phyloP scores from a whole-genome alignment of 2,329 filamentous ascomycete genomes.

The Neonectria punicea region DNA sequence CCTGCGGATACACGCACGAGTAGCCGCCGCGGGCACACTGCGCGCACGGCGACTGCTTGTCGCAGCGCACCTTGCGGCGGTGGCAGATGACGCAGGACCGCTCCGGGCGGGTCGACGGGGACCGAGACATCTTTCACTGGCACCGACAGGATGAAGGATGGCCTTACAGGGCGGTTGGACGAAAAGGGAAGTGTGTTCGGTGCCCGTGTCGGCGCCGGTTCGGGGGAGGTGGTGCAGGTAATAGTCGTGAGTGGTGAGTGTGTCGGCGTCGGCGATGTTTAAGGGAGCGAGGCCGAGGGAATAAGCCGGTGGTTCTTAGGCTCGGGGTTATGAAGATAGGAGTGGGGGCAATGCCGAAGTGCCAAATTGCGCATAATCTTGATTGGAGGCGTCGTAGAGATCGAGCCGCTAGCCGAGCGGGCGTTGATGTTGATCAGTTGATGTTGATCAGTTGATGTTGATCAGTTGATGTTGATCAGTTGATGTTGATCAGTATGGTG shows the following conservation, averaged over 20 bases:
- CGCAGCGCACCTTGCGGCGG: constrained; percentile 74
- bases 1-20: constrained; percentile 46
- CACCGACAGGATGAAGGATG: too few species aligned
- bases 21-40: constrained; percentile 67
- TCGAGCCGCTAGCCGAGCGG: background rate
- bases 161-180: background rate
- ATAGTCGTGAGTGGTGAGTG: background rate
- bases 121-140: background rate
- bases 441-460: too few species aligned
- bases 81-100: constrained; percentile 55
- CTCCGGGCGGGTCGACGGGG: constrained; percentile 23
- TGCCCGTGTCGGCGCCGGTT: constrained; percentile 12
- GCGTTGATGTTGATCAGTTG: too few species aligned
- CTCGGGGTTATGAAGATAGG: constrained; percentile 1
- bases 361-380: constrained; percentile 7
- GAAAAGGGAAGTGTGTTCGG: background rate
- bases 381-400: background rate
- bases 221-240: background rate
- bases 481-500: too few species aligned
- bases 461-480: too few species aligned
- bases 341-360: background rate
- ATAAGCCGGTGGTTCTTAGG: background rate
- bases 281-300: constrained; percentile 12
- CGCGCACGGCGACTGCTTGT: constrained; percentile 75
- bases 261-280: constrained; percentile 17